Base-by-base conservation (phyloP, 495 filamentous ascomycete species). In the Talaromyces wortmannii region DNA sequence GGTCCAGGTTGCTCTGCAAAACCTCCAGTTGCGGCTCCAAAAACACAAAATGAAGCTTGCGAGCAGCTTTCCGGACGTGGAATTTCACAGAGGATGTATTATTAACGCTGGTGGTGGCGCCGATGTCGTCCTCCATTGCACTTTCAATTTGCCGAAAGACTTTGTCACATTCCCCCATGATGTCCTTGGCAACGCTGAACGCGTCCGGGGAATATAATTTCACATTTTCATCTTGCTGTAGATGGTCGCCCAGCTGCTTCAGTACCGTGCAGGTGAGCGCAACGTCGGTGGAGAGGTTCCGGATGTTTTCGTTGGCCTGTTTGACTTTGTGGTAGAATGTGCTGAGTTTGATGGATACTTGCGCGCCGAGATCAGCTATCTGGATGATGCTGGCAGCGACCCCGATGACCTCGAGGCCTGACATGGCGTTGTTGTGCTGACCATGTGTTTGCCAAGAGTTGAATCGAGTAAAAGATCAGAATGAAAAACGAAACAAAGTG, bases 351-450 rank as follows among this genome's bases (percentile, higher is more conserved):
- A 75, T 46, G 15, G 66, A 68, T 31, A 75, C 53, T 33, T 62
- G 64, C 13, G 63, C 58, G 15, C 70, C 70, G 2, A 72, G 43
- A 29, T 73, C 68, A 30, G 71, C 68, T 16, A 74, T 56, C 49
- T 74, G 68, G 12, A 70, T 52, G 13, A 73, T 64, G 12, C 64
- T 71, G 13, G 68, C 68, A 7, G 64, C 61, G 11, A 71, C 50
- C n/a, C 65, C 68, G 17, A 68, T 0, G 11, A 47, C 53, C 11
- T 67, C 64, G 18, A 67, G 48, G 30, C 62, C 56, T 16, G 58
- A 58, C 52, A 67, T 62, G 52, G 47, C 5, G 40, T 23, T 23
- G 23, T 23, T 23, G 23, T 23, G 23, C 23, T 23, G 23, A 23
- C 23, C 23, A 23, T 23, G 23, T 23, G 23, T 23, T 23, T 23